Percentiles rank a stretch among this genome's conserved stretches.
phyloP scores from a whole-genome alignment of 2,329 filamentous ascomycete genomes.

The Thielaviopsis populi region DNA sequence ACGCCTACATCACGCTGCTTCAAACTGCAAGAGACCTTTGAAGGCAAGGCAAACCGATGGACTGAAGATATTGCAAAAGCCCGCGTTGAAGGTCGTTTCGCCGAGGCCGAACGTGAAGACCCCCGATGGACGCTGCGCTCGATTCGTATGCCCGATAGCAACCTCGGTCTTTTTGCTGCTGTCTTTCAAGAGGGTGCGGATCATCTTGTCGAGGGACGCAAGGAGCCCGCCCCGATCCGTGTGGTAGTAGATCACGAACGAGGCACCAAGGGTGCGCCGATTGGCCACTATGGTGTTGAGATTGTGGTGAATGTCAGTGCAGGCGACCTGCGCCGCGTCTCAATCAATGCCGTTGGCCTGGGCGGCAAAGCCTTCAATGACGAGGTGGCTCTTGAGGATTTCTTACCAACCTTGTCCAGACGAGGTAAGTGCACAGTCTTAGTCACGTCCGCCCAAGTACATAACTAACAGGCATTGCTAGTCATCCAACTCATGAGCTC shows the following conservation, averaged over 20 bases:
- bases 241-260: slow-evolving; percentile 58
- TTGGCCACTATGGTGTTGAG: slow-evolving; percentile 55
- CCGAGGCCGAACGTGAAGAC: slow-evolving; percentile 69
- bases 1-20: slow-evolving; percentile 47
- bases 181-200: slow-evolving; percentile 57
- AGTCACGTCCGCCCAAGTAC: background rate
- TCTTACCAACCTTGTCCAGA: slow-evolving; percentile 59
- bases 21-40: slow-evolving; percentile 57
- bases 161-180: slow-evolving; percentile 46
- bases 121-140: slow-evolving; percentile 67
- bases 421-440: slow-evolving; percentile 39
- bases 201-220: slow-evolving; percentile 46
- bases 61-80: slow-evolving; percentile 79
- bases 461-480: slow-evolving; percentile 23
- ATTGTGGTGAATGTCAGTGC: slow-evolving; percentile 47
- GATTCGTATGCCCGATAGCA: slow-evolving; percentile 45
- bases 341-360: slow-evolving; percentile 43
- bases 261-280: slow-evolving; percentile 49
- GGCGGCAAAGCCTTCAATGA: slow-evolving; percentile 61
- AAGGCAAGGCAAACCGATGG: slow-evolving; percentile 60
- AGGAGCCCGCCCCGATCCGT: slow-evolving; percentile 52
- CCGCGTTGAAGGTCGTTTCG: slow-evolving; percentile 68
- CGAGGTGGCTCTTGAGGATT: slow-evolving; percentile 55
- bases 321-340: slow-evolving; percentile 36
- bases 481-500: slow-evolving; percentile 58